Conservation (phyloP, 306 rosid genomes). For the Sechiopsis laciniata region DNA sequence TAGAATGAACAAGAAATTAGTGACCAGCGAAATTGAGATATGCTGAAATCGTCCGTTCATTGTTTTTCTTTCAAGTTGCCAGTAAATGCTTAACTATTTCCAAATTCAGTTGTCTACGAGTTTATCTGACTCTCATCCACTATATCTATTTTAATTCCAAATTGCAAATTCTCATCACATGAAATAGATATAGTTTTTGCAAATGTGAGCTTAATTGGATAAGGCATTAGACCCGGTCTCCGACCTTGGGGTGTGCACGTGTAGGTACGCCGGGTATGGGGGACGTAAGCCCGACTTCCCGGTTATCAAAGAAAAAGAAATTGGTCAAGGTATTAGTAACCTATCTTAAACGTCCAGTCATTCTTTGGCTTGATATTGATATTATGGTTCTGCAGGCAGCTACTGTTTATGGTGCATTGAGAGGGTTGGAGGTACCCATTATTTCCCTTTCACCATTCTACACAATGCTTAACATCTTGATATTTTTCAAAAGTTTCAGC, state of each 20-base stretch:
- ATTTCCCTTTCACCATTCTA: conserved; percentile 9
- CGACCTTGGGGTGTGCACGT: too few relatives aligned
- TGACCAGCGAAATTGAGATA: neutral
- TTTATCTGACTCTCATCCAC: neutral
- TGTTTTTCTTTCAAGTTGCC: neutral
- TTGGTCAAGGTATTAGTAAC: too few relatives aligned
- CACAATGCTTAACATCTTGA: neutral
- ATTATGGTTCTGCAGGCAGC: conserved; percentile 38
- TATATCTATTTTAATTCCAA: neutral
- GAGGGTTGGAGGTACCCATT: conserved; percentile 51
- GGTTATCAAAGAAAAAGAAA: too few relatives aligned
- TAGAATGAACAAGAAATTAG: neutral
- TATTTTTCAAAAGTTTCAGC: neutral
- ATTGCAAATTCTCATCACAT: neutral
- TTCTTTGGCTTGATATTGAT: conserved; percentile 17
- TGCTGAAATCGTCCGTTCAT: neutral
- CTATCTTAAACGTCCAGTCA: neutral
- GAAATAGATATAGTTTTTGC: neutral
- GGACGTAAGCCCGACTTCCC: too few relatives aligned
- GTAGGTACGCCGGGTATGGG: too few relatives aligned
- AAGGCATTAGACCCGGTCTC: neutral
- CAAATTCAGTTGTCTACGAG: neutral
- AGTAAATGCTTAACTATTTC: neutral
- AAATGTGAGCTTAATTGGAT: neutral
- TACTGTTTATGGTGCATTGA: conserved; percentile 53